Evolutionary conservation across 371 early-diverging fungal genomes (phyloP).

Genomic region (Chytridium lagenaria): DNA sequence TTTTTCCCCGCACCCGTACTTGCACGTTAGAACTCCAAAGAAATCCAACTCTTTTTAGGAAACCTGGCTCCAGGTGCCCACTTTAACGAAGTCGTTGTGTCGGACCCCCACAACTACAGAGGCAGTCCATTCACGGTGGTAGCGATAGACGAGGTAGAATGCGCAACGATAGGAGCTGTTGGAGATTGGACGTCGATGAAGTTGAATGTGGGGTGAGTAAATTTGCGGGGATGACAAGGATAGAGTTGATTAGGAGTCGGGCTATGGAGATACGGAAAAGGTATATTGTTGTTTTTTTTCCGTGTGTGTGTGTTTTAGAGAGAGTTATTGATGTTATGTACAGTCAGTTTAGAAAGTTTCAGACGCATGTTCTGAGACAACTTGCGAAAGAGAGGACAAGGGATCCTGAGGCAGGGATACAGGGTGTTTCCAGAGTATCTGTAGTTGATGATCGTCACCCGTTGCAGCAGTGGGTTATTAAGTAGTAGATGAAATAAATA

Average conservation of each 20-base stretch:
- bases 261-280: conserved; percentile 11
- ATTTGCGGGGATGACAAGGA: conserved; percentile 1
- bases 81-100: conserved; percentile 23
- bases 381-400: background rate
- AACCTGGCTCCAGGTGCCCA: conserved; percentile 7
- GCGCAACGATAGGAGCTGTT: background rate
- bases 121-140: conserved; percentile 15
- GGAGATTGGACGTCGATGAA: conserved; percentile 2
- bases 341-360: conserved; percentile 4
- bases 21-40: no score
- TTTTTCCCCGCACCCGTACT: no score
- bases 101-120: background rate
- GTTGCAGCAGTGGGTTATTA: no score
- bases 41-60: background rate
- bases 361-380: background rate
- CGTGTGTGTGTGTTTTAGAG: background rate
- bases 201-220: background rate
- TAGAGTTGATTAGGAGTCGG: background rate
- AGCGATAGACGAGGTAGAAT: conserved; percentile 5
- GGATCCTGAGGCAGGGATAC: background rate
- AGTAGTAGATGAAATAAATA: no score
- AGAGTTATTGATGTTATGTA: background rate
- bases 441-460: no score
- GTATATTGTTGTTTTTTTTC: background rate
- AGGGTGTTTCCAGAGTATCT: background rate